phyloP scores from a whole-genome alignment of 371 early-diverging fungal species.

The Mucor circinelloides region DNA sequence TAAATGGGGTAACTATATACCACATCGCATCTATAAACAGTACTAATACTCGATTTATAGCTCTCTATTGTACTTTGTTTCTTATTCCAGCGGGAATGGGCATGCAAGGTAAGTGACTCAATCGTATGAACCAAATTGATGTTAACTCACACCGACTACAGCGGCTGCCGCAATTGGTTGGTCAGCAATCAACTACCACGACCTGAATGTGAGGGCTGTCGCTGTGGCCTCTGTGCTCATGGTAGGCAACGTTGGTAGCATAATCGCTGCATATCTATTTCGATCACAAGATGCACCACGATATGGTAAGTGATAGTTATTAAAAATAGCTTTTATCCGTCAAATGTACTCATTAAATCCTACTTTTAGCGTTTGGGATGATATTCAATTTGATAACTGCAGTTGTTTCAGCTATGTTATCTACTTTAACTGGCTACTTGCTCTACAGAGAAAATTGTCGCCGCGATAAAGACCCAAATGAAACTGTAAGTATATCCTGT shows the following conservation, averaged over 20 bases:
- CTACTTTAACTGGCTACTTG: constrained; percentile 18
- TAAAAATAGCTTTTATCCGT: neutral
- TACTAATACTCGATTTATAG: constrained; percentile 9
- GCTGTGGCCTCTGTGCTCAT: constrained; percentile 29
- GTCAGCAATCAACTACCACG: constrained; percentile 30
- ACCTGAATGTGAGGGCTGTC: constrained; percentile 31
- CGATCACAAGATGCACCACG: constrained; percentile 25
- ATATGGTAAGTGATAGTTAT: constrained; percentile 27
- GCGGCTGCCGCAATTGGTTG: constrained; percentile 34
- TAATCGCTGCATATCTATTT: constrained; percentile 37
- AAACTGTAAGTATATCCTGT: neutral
- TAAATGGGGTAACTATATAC: constrained; percentile 25
- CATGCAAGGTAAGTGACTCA: constrained; percentile 25
- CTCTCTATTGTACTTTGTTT: constrained; percentile 18
- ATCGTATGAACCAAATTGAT: neutral
- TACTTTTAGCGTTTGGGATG: constrained; percentile 21
- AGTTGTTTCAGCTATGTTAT: constrained; percentile 5
- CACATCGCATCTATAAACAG: neutral
- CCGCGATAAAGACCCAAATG: constrained; percentile 7
- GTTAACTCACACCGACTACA: neutral
- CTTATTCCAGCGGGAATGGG: constrained; percentile 31
- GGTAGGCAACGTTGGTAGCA: constrained; percentile 30
- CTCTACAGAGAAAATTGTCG: constrained; percentile 24
- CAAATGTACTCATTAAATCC: neutral
- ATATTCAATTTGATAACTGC: constrained; percentile 20